Evolutionary conservation across 192 early-diverging fungal genomes (phyloP).

Genomic region (Podila epicladia): DNA sequence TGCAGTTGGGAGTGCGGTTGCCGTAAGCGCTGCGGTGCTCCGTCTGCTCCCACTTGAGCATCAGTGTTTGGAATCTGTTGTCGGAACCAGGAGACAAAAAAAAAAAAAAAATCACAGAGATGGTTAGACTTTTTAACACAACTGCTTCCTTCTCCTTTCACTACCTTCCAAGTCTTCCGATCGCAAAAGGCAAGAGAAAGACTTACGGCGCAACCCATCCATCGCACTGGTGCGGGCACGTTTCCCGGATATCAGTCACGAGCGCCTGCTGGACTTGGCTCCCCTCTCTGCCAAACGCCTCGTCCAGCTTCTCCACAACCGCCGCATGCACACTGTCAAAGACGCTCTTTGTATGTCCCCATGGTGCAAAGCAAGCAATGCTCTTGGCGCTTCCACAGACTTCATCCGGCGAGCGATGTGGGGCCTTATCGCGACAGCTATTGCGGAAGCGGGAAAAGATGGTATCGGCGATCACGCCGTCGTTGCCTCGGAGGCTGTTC

Average conservation of each 20-base stretch:
- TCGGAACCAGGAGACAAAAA: too few species aligned
- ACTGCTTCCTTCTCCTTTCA: too few species aligned
- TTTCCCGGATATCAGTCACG: background rate
- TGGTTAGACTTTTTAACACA: background rate
- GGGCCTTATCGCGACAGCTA: slow-evolving; percentile 17
- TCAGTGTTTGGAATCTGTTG: slow-evolving; percentile 17
- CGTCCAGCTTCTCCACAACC: slow-evolving; percentile 1
- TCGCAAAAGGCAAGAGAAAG: background rate
- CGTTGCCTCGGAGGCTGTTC: background rate
- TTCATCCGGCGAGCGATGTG: slow-evolving; percentile 24
- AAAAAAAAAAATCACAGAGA: background rate
- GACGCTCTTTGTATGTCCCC: slow-evolving; percentile 11
- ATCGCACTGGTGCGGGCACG: slow-evolving; percentile 12
- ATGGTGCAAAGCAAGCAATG: slow-evolving; percentile 26
- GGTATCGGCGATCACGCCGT: slow-evolving; percentile 12
- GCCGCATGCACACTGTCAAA: slow-evolving; percentile 10
- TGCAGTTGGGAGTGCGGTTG: slow-evolving; percentile 19
- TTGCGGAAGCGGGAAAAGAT: slow-evolving; percentile 13
- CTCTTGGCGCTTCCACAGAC: slow-evolving; percentile 28
- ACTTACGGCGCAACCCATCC: slow-evolving; percentile 12
- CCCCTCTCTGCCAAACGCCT: background rate
- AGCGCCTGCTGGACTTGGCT: slow-evolving; percentile 5
- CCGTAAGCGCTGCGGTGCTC: slow-evolving; percentile 17
- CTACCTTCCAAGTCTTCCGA: background rate
- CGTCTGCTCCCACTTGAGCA: slow-evolving; percentile 25